These are phyloP conservation scores for Endothia cerciana DNA, from an alignment of 2,329 filamentous ascomycete genomes.

Conservation along the genomic window DNA sequence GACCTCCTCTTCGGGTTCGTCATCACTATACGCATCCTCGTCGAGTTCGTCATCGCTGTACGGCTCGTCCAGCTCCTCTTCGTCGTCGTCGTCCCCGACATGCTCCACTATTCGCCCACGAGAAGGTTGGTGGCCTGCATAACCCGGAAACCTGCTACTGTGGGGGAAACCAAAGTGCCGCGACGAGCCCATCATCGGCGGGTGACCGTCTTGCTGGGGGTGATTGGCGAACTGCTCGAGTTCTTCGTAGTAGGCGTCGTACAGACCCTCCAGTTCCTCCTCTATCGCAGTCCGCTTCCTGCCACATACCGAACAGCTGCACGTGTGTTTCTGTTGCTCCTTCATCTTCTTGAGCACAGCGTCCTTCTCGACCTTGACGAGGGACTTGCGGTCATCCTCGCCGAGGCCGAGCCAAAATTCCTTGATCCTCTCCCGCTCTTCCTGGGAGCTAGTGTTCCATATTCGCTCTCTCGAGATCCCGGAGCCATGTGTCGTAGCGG, in stretches of 20 bases:
- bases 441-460: slow-evolving; percentile 93
- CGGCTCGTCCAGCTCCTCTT: slow-evolving; percentile 56
- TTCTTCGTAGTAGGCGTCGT: slow-evolving; percentile 98
- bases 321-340: slow-evolving; percentile 98
- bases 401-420: slow-evolving; percentile 96
- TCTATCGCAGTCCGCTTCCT: slow-evolving; percentile 96
- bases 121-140: slow-evolving; percentile 70
- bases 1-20: slow-evolving; percentile 55
- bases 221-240: slow-evolving; percentile 96
- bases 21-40: slow-evolving; percentile 68
- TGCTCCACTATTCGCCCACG: slow-evolving; percentile 75
- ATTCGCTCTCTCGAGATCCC: slow-evolving; percentile 79
- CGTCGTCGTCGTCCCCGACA: slow-evolving; percentile 59
- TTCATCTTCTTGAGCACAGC: slow-evolving; percentile 99
- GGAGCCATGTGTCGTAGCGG: slow-evolving; percentile 40
- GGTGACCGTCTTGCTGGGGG: slow-evolving; percentile 66
- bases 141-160: slow-evolving; percentile 47
- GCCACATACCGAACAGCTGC: slow-evolving; percentile 96
- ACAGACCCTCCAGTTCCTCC: slow-evolving; percentile 94
- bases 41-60: slow-evolving; percentile 69
- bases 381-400: slow-evolving; percentile 90
- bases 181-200: slow-evolving; percentile 69
- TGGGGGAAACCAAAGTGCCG: slow-evolving; percentile 60
- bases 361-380: slow-evolving; percentile 98
- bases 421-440: slow-evolving; percentile 96